phyloP scores from a whole-genome alignment of 208 protist species.

The Jaenimonas drosophilae region DNA sequence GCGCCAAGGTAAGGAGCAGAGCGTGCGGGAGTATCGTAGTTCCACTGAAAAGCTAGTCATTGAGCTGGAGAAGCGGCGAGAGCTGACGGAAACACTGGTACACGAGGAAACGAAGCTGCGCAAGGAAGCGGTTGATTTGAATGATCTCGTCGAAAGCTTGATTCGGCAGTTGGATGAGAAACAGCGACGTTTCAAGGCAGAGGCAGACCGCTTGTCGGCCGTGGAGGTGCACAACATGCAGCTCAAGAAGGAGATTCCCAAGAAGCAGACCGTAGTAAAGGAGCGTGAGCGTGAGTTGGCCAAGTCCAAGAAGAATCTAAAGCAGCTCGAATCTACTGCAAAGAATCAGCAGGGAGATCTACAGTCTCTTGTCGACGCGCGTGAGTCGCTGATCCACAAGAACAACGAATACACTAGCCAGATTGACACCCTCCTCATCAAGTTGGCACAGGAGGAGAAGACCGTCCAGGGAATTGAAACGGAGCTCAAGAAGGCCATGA shows the following conservation, averaged over 20 bases:
- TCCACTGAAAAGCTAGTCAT: constrained; percentile 43
- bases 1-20: constrained; percentile 81
- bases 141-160: constrained; percentile 28
- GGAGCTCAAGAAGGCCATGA: constrained; percentile 46
- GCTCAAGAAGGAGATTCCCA: constrained; percentile 79
- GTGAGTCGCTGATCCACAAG: constrained; percentile 34
- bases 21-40: constrained; percentile 82
- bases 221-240: constrained; percentile 78
- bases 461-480: constrained; percentile 45
- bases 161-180: constrained; percentile 54
- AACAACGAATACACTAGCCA: constrained; percentile 27
- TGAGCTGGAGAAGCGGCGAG: constrained; percentile 31
- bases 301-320: constrained; percentile 16
- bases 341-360: constrained; percentile 59
- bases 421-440: constrained; percentile 42
- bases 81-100: constrained; percentile 21
- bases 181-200: constrained; percentile 55
- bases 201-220: constrained; percentile 67
- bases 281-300: constrained; percentile 67
- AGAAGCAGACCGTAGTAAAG: constrained; percentile 59
- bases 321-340: constrained; percentile 24
- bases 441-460: constrained; percentile 56
- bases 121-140: constrained; percentile 16
- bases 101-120: constrained; percentile 30
- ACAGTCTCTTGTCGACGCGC: constrained; percentile 23